Evolutionary conservation across 2,329 filamentous ascomycete genomes (phyloP).

Genomic region (Rhinocladiella similis): DNA sequence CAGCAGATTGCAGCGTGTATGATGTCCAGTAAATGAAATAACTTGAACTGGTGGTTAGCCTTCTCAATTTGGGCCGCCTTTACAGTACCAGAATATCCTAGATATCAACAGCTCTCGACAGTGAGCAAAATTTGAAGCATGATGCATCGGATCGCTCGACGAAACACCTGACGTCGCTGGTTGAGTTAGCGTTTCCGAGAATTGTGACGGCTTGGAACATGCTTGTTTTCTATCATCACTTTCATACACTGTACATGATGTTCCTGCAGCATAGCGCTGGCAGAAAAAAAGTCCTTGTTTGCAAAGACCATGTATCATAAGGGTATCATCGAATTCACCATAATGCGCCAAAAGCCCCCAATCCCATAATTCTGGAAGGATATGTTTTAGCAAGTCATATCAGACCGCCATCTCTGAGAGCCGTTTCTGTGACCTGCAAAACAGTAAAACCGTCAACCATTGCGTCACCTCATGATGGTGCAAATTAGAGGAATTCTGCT

Average conservation of each 20-base stretch:
- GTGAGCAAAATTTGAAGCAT: background rate
- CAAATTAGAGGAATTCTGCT: background rate
- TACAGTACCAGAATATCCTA: background rate
- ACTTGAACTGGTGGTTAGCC: too few relatives aligned
- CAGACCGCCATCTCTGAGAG: conserved; percentile 16
- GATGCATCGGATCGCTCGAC: background rate
- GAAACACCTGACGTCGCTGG: conserved; percentile 1
- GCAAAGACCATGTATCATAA: conserved; percentile 24
- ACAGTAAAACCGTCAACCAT: conserved; percentile 13
- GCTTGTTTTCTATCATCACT: conserved; percentile 18
- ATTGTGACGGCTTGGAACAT: conserved; percentile 4
- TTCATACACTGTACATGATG: conserved; percentile 17
- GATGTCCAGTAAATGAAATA: too few relatives aligned
- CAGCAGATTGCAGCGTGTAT: too few relatives aligned
- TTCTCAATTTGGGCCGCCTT: too few relatives aligned
- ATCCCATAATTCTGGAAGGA: background rate
- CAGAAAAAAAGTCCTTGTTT: conserved; percentile 24
- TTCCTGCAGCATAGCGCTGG: conserved; percentile 7
- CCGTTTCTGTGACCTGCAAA: conserved; percentile 21
- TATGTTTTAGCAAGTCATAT: background rate
- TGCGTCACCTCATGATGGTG: conserved; percentile 3
- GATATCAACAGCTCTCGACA: background rate
- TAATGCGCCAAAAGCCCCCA: conserved; percentile 11
- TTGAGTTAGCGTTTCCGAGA: conserved; percentile 12
- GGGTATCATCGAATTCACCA: conserved; percentile 16